Evolutionary conservation across 108 stramenopile genomes (phyloP).

Genomic region (Cylindrotheca closterium): DNA sequence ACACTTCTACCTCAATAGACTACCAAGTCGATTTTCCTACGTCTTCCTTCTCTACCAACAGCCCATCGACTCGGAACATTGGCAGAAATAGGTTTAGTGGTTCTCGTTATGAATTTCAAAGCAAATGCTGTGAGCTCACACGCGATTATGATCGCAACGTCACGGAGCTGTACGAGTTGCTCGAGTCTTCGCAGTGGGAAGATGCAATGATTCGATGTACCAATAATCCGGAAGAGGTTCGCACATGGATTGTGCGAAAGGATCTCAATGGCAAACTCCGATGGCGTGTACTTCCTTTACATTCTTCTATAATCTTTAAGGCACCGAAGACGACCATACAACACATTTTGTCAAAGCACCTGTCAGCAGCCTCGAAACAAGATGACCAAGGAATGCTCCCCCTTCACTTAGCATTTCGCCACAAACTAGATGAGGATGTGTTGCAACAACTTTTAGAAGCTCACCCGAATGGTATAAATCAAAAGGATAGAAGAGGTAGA

Average conservation of each 20-base stretch:
- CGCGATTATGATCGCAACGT: conserved; percentile 66
- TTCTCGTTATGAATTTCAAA: neutral
- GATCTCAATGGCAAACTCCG: conserved; percentile 32
- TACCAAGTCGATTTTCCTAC: too few relatives aligned
- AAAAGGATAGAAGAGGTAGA: conserved; percentile 51
- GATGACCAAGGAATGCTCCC: conserved; percentile 86
- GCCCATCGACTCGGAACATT: too few relatives aligned
- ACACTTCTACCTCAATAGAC: too few relatives aligned
- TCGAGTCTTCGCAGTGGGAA: conserved; percentile 73
- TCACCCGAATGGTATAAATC: conserved; percentile 58
- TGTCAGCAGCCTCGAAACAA: conserved; percentile 34
- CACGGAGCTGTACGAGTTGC: conserved; percentile 58
- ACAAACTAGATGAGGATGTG: conserved; percentile 47
- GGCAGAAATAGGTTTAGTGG: neutral
- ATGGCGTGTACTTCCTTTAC: conserved; percentile 78
- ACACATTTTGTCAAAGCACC: conserved; percentile 53
- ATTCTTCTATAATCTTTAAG: conserved; percentile 70
- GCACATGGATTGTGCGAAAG: conserved; percentile 66
- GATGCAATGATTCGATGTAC: conserved; percentile 47
- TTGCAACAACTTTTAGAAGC: conserved; percentile 61
- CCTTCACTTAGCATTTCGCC: conserved; percentile 75
- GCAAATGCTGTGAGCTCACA: neutral
- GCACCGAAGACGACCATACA: conserved; percentile 49
- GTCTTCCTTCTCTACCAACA: too few relatives aligned
- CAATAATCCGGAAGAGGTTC: conserved; percentile 61